These are phyloP conservation scores for Gastrolobium bilobum DNA, from an alignment of 306 rosid genomes.

Conservation along the genomic window DNA sequence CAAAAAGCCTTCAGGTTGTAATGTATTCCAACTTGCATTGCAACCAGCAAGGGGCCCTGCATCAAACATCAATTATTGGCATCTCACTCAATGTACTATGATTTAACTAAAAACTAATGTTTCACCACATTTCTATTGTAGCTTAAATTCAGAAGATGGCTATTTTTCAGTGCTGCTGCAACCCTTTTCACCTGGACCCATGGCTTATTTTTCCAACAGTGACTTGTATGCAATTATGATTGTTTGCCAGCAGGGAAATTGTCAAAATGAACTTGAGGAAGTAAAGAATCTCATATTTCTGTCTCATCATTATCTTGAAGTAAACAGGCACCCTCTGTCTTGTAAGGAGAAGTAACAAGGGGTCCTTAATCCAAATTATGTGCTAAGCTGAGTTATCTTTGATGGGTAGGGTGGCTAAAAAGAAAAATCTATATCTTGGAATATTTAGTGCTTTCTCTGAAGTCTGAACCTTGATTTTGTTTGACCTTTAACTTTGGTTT, in stretches of 20 bases:
- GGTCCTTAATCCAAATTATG: constrained; percentile 16
- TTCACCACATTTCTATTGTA: constrained; percentile 31
- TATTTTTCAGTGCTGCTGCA: constrained; percentile 17
- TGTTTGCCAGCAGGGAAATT: constrained; percentile 57
- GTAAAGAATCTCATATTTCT: constrained; percentile 43
- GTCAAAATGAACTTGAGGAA: constrained; percentile 59
- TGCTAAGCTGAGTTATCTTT: constrained; percentile 27
- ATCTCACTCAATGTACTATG: constrained; percentile 39
- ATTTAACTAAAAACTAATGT: constrained; percentile 35
- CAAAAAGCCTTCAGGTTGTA: constrained; percentile 47
- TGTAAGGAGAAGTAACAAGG: not conserved
- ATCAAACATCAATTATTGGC: too few species aligned
- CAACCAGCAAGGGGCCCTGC: constrained; percentile 35
- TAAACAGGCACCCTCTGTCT: constrained; percentile 15
- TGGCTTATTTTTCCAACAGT: constrained; percentile 24
- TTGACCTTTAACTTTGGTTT: not conserved
- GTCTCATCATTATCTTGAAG: constrained; percentile 9
- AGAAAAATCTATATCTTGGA: constrained; percentile 56
- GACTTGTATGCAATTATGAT: constrained; percentile 28
- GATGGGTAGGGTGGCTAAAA: constrained; percentile 53
- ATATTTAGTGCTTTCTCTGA: constrained; percentile 65
- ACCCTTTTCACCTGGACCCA: constrained; percentile 34
- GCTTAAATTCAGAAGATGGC: constrained; percentile 38
- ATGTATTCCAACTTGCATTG: constrained; percentile 51
- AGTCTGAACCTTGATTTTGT: constrained; percentile 10